Conservation (phyloP, 2,329 filamentous ascomycete species). For the Penicillium sp. region DNA sequence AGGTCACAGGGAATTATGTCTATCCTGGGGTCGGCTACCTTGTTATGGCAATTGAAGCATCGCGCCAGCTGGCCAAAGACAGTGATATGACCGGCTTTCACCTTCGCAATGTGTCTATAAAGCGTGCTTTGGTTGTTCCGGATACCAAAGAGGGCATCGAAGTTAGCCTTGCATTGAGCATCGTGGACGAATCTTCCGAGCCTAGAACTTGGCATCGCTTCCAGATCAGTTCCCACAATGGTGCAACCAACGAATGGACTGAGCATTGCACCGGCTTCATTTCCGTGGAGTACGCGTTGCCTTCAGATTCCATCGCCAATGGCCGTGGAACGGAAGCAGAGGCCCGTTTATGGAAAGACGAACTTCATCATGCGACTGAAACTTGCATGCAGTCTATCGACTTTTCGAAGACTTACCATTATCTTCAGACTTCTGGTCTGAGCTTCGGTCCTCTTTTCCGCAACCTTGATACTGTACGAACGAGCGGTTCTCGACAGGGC, state of each 20-base stretch:
- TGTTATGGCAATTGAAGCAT: slow-evolving; percentile 29
- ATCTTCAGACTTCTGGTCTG: slow-evolving; percentile 25
- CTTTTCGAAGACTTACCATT: slow-evolving; percentile 23
- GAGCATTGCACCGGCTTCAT: slow-evolving; percentile 35
- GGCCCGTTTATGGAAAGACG: slow-evolving; percentile 8
- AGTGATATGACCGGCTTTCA: slow-evolving; percentile 12
- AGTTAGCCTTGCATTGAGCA: slow-evolving; percentile 23
- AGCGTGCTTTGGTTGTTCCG: slow-evolving; percentile 27
- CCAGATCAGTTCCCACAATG: slow-evolving; percentile 28
- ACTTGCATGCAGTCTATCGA: slow-evolving; percentile 21
- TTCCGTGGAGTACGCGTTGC: slow-evolving; percentile 14
- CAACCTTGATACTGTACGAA: slow-evolving; percentile 23
- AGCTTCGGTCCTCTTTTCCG: slow-evolving; percentile 30
- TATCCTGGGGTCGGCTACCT: slow-evolving; percentile 28
- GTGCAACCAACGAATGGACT: slow-evolving; percentile 27
- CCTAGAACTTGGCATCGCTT: slow-evolving; percentile 27
- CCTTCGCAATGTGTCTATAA: slow-evolving; percentile 24
- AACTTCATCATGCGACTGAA: slow-evolving; percentile 10
- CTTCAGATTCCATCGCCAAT: slow-evolving; percentile 5
- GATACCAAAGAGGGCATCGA: slow-evolving; percentile 31
- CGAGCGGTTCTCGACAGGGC: slow-evolving; percentile 15
- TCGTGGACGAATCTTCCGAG: slow-evolving; percentile 18
- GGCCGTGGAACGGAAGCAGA: slow-evolving; percentile 15
- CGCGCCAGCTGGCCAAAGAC: slow-evolving; percentile 19
- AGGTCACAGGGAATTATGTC: slow-evolving; percentile 20